Percentiles rank a stretch among this genome's conserved stretches.
Conservation (phyloP, 768 basidiomycete genomes). For the Kwoniella sp. region DNA sequence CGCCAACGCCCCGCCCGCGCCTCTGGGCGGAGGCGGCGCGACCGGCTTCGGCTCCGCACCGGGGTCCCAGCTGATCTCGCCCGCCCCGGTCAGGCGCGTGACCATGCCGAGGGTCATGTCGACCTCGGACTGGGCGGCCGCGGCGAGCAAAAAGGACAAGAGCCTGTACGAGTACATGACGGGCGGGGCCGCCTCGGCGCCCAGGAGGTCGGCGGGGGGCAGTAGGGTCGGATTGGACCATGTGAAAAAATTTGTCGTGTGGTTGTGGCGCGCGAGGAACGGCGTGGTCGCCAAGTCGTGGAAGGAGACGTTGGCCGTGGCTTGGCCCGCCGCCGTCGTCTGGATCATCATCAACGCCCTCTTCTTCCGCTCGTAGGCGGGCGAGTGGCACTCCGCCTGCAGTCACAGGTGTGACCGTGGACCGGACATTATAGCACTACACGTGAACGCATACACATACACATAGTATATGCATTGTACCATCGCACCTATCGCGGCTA, state of each 20-base stretch:
- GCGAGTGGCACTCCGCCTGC: too few species aligned
- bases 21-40: neutral
- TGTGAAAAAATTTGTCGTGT: slow-evolving; percentile 23
- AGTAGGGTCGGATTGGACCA: slow-evolving; percentile 10
- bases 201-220: neutral
- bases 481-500: too few species aligned
- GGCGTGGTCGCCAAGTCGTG: slow-evolving; percentile 39
- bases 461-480: too few species aligned
- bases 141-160: slow-evolving; percentile 44
- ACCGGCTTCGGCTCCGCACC: neutral
- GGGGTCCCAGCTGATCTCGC: slow-evolving; percentile 2
- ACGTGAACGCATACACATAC: too few species aligned
- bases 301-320: slow-evolving; percentile 34
- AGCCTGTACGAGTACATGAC: slow-evolving; percentile 26
- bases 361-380: slow-evolving; percentile 31
- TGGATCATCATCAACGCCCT: slow-evolving; percentile 44
- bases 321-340: slow-evolving; percentile 43
- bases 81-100: slow-evolving; percentile 17
- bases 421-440: too few species aligned
- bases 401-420: too few species aligned
- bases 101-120: slow-evolving; percentile 33
- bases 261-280: slow-evolving; percentile 39
- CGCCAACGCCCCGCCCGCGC: neutral
- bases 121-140: slow-evolving; percentile 34
- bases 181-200: neutral